A percentile compares a stretch with the other conserved stretches of the same genome.
Conservation (phyloP, 306 rosid genomes). For the Oemleria cerasiformis region DNA sequence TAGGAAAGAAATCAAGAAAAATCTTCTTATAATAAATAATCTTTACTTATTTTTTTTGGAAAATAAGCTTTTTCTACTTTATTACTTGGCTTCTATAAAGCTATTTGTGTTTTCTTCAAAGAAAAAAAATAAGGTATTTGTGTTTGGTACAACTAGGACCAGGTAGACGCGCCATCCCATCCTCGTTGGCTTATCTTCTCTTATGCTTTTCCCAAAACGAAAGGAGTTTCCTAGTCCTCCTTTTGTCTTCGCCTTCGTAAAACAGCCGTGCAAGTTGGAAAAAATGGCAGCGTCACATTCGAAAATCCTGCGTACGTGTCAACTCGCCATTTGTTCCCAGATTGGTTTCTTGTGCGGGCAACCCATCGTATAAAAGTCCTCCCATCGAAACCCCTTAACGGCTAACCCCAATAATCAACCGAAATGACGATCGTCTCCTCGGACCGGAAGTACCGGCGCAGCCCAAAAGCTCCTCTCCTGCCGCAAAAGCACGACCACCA, state of each 20-base stretch:
- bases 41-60: not conserved
- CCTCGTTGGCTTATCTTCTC: no score
- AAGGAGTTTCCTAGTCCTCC: not conserved
- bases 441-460: conserved; percentile 50
- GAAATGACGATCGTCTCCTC: conserved; percentile 30
- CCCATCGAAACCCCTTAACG: not conserved
- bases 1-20: not conserved
- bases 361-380: not conserved
- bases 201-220: not conserved
- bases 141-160: not conserved
- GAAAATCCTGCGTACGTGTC: not conserved
- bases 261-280: not conserved
- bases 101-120: no score
- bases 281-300: not conserved
- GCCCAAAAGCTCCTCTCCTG: conserved; percentile 32
- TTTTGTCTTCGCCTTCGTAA: not conserved
- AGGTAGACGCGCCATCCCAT: not conserved
- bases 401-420: not conserved
- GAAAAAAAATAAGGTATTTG: not conserved
- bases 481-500: conserved; percentile 27
- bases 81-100: not conserved
- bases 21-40: not conserved
- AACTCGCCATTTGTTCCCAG: conserved; percentile 5
- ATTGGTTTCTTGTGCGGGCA: conserved; percentile 24
- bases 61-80: not conserved